These are phyloP conservation scores for Fusarium euwallaceae DNA, from an alignment of 2,329 filamentous ascomycete genomes.

Conservation along the genomic window DNA sequence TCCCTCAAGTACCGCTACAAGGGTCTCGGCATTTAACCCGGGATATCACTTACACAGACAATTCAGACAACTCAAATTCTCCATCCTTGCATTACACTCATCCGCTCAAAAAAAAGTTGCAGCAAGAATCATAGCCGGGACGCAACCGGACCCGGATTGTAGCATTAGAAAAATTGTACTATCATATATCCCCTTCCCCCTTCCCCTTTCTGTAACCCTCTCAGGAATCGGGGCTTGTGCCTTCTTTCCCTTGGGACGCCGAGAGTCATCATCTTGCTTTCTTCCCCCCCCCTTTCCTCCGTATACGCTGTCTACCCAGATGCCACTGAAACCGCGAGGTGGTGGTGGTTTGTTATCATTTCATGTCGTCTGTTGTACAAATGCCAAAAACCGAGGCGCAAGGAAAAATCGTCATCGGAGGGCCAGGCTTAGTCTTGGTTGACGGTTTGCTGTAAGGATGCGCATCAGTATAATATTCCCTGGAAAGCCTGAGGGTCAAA, in stretches of 20 bases:
- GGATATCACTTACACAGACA: background rate
- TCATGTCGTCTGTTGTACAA: slow-evolving; percentile 52
- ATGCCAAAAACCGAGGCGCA: slow-evolving; percentile 39
- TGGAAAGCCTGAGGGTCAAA: slow-evolving; percentile 29
- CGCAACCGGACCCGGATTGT: slow-evolving; percentile 37
- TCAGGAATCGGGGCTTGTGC: background rate
- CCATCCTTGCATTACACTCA: background rate
- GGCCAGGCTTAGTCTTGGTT: slow-evolving; percentile 48
- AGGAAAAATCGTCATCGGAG: slow-evolving; percentile 31
- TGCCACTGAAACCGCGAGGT: slow-evolving; percentile 46
- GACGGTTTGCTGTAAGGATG: slow-evolving; percentile 51
- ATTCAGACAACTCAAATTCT: background rate
- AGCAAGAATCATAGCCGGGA: slow-evolving; percentile 45
- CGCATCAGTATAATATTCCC: slow-evolving; percentile 11
- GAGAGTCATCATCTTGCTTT: slow-evolving; percentile 33
- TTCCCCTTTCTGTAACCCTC: slow-evolving; percentile 7
- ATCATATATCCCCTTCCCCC: slow-evolving; percentile 29
- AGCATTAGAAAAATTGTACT: slow-evolving; percentile 46
- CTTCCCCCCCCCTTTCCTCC: slow-evolving; percentile 11
- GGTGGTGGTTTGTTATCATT: slow-evolving; percentile 42
- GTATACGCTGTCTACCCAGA: slow-evolving; percentile 46
- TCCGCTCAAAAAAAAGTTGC: background rate
- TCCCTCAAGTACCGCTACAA: background rate
- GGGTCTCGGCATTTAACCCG: background rate
- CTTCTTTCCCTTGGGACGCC: slow-evolving; percentile 37